A percentile compares a stretch with the other conserved stretches of the same genome.
These are phyloP conservation scores for Leccinum aurantiacum DNA, from an alignment of 768 basidiomycete genomes.

Conservation along the genomic window DNA sequence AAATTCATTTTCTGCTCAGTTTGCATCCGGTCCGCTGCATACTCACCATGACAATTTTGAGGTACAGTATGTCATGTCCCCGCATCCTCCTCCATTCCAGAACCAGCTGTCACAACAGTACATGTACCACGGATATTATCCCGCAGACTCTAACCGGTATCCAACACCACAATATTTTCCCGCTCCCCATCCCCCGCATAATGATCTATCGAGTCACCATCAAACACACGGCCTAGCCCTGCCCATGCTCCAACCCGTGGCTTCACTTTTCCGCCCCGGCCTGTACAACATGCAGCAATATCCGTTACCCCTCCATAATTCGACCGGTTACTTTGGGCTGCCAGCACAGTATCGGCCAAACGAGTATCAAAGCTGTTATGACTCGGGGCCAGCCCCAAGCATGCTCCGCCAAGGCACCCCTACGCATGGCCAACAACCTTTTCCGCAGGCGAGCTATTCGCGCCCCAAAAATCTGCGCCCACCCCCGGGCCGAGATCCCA, in stretches of 20 bases:
- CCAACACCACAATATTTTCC: slow-evolving; percentile 42
- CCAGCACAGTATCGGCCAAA: slow-evolving; percentile 37
- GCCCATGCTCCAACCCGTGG: slow-evolving; percentile 25
- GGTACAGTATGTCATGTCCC: slow-evolving; percentile 49
- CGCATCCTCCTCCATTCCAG: slow-evolving; percentile 34
- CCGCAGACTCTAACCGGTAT: slow-evolving; percentile 38
- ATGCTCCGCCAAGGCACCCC: slow-evolving; percentile 29
- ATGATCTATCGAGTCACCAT: slow-evolving; percentile 25
- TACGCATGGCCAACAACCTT: slow-evolving; percentile 34
- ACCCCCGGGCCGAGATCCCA: slow-evolving; percentile 19
- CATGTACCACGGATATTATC: slow-evolving; percentile 37
- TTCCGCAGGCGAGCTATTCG: slow-evolving; percentile 34
- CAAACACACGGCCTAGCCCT: slow-evolving; percentile 22
- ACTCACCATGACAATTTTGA: slow-evolving; percentile 37
- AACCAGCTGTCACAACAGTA: slow-evolving; percentile 34
- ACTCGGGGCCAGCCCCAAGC: slow-evolving; percentile 28
- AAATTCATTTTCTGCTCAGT: slow-evolving; percentile 17
- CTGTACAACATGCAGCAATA: slow-evolving; percentile 25
- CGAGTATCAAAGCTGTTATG: slow-evolving; percentile 52
- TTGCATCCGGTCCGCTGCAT: slow-evolving; percentile 32
- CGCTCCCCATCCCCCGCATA: slow-evolving; percentile 39
- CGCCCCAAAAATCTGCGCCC: slow-evolving; percentile 14
- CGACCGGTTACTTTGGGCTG: slow-evolving; percentile 37
- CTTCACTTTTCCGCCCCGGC: slow-evolving; percentile 19
- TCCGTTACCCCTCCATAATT: slow-evolving; percentile 26